Conservation (phyloP, 108 stramenopile species). For the Nitzschia putrida region DNA sequence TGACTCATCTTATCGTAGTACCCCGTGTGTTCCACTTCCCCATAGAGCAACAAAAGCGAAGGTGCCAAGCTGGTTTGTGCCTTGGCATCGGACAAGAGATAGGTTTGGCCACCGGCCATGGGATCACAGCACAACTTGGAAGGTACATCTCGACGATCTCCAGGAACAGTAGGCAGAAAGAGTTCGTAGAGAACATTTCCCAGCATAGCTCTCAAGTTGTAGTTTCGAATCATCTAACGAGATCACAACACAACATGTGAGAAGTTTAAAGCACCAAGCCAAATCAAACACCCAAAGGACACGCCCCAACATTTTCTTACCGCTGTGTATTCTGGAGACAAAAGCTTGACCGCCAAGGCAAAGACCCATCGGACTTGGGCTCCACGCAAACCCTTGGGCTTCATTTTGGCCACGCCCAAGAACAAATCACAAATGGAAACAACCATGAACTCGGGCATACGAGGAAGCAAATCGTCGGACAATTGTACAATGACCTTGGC, state of each 20-base stretch:
- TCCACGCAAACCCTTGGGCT: slow-evolving; percentile 59
- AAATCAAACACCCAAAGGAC: background rate
- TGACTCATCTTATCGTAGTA: slow-evolving; percentile 93
- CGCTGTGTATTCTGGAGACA: slow-evolving; percentile 66
- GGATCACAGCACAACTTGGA: slow-evolving; percentile 66
- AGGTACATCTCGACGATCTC: slow-evolving; percentile 63
- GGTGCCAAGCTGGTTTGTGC: slow-evolving; percentile 92
- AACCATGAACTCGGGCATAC: slow-evolving; percentile 85
- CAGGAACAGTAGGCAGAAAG: slow-evolving; percentile 73
- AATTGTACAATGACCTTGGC: slow-evolving; percentile 61
- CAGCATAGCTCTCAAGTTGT: slow-evolving; percentile 93
- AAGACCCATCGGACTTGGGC: slow-evolving; percentile 70
- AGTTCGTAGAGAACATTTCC: slow-evolving; percentile 89
- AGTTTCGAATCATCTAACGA: slow-evolving; percentile 86
- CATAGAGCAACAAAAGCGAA: slow-evolving; percentile 92
- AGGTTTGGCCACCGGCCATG: slow-evolving; percentile 67
- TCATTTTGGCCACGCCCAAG: slow-evolving; percentile 58
- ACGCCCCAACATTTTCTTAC: slow-evolving; percentile 27
- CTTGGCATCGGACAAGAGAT: slow-evolving; percentile 67
- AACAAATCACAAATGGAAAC: slow-evolving; percentile 75
- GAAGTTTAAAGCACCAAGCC: background rate
- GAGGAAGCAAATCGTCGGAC: slow-evolving; percentile 50
- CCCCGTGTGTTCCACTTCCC: slow-evolving; percentile 97
- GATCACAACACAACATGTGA: too few relatives aligned
- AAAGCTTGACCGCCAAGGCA: slow-evolving; percentile 65